These are phyloP conservation scores for Trametes cinnabarina DNA, from an alignment of 768 basidiomycete species.

Conservation along the genomic window DNA sequence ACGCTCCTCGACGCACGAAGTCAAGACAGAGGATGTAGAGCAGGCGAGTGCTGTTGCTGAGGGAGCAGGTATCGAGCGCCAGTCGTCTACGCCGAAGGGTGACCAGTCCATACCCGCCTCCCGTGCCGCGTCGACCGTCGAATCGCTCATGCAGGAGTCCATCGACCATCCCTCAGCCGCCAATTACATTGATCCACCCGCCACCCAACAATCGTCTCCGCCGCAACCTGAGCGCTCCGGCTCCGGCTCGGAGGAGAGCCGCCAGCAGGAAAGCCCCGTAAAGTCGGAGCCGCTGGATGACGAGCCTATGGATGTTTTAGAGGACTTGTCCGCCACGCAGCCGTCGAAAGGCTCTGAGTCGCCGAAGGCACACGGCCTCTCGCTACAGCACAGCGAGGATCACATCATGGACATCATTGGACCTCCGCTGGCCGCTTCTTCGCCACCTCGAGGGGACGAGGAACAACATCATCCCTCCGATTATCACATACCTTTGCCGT, in stretches of 20 bases:
- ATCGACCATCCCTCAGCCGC: slow-evolving; percentile 1
- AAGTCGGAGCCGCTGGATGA: slow-evolving; percentile 10
- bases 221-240: slow-evolving; percentile 23
- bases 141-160: slow-evolving; percentile 3
- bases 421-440: neutral
- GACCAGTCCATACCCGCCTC: slow-evolving; percentile 5
- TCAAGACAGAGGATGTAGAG: neutral
- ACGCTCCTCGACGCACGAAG: slow-evolving; percentile 1
- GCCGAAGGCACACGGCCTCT: neutral
- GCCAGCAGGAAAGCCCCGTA: neutral
- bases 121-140: neutral
- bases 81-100: slow-evolving; percentile 9
- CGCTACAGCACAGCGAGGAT: slow-evolving; percentile 11
- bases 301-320: slow-evolving; percentile 5
- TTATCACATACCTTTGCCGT: slow-evolving; percentile 17
- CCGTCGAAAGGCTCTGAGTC: neutral
- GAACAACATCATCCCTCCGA: neutral
- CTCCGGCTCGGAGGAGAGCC: neutral
- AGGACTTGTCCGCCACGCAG: neutral
- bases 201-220: slow-evolving; percentile 16
- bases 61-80: too few species aligned
- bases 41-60: slow-evolving; percentile 7
- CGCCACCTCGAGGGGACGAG: neutral
- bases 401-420: slow-evolving; percentile 13
- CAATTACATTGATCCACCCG: neutral